These are phyloP conservation scores for Fusarium redolens DNA, from an alignment of 2,329 filamentous ascomycete genomes.

Conservation along the genomic window DNA sequence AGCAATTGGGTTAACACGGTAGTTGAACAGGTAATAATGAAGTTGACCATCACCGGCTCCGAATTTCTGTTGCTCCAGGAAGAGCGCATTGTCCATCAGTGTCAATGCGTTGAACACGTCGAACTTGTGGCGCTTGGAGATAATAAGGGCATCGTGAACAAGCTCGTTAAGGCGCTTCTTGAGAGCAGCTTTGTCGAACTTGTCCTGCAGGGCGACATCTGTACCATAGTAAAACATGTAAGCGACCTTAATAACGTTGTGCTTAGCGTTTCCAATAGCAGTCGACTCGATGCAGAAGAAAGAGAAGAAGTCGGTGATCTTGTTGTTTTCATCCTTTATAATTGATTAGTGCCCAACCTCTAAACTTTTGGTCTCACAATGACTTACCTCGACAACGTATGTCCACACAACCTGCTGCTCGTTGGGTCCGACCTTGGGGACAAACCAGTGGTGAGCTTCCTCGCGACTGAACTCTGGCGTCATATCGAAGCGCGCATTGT, in stretches of 20 bases:
- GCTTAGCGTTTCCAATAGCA: conserved; percentile 83
- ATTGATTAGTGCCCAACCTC: neutral
- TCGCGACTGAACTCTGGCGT: conserved; percentile 82
- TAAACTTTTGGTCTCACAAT: neutral
- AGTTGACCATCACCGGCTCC: conserved; percentile 93
- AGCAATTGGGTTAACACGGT: conserved; percentile 84
- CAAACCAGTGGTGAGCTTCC: conserved; percentile 90
- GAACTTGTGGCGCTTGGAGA: conserved; percentile 85
- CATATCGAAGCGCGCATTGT: conserved; percentile 84
- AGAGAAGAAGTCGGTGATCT: conserved; percentile 96
- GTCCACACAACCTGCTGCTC: conserved; percentile 89
- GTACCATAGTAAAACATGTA: conserved; percentile 98
- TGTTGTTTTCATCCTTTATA: conserved; percentile 68
- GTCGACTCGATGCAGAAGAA: conserved; percentile 97
- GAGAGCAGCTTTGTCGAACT: conserved; percentile 67
- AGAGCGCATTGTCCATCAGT: conserved; percentile 91
- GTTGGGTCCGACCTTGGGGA: conserved; percentile 69
- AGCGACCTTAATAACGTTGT: conserved; percentile 84
- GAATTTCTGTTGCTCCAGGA: conserved; percentile 94
- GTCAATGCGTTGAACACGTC: conserved; percentile 98
- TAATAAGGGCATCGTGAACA: conserved; percentile 85
- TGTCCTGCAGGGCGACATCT: conserved; percentile 75
- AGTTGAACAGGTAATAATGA: conserved; percentile 98
- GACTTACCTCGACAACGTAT: conserved; percentile 83
- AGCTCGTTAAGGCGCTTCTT: conserved; percentile 85